Conservation (phyloP, 108 stramenopile genomes). For the Cyclotella atomus region DNA sequence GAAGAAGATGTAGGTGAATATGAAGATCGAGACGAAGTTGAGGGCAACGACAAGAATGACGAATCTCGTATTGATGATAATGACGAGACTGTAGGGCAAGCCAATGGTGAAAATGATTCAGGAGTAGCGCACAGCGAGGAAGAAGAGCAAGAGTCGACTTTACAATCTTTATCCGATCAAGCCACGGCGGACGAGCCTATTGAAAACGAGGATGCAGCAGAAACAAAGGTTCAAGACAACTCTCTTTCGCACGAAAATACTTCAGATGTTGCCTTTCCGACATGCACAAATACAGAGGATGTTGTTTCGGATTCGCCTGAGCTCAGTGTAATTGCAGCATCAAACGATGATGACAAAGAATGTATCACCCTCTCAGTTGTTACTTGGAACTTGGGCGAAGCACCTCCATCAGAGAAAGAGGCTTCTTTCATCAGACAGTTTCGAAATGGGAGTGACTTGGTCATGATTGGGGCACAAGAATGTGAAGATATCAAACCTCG, state of each 20-base stretch:
- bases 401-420: constrained; percentile 78
- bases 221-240: background rate
- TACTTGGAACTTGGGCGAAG: constrained; percentile 90
- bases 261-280: background rate
- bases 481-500: constrained; percentile 92
- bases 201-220: background rate
- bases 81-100: background rate
- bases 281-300: background rate
- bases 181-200: background rate
- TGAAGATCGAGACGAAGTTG: background rate
- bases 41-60: background rate
- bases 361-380: constrained; percentile 75
- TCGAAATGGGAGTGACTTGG: constrained; percentile 75
- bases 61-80: background rate
- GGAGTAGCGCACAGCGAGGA: background rate
- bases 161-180: background rate
- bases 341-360: constrained; percentile 36
- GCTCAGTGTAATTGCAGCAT: too few relatives aligned
- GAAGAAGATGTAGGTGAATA: background rate
- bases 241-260: background rate
- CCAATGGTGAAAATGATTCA: background rate
- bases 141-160: background rate
- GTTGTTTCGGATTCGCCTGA: background rate
- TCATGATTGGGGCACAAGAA: constrained; percentile 87
- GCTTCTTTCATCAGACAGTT: constrained; percentile 76